Base-by-base conservation (phyloP, 164 flowering plant genomes). In the Echeveria elegans region DNA sequence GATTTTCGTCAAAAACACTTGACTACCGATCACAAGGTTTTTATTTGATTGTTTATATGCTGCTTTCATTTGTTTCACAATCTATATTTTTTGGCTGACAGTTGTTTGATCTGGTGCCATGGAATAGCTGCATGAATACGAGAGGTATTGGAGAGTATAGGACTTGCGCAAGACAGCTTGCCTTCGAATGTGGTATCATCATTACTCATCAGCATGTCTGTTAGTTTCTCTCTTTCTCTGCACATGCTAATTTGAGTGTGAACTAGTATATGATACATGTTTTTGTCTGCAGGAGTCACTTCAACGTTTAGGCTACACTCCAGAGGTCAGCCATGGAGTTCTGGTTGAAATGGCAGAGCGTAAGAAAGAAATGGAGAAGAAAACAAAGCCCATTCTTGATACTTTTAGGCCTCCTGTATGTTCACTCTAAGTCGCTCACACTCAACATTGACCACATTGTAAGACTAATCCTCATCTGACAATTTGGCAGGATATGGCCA, bases 381-480 rank as follows among this genome's bases (percentile, higher is more conserved):
- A 88, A 76, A 91, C 97, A 47, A 89, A 85, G 72, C 97, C 96
- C 28, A 86, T 94, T 45, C 67, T 88, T 48, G 97, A 91, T 65
- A 94, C 97, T 19, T 72, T 94, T 77, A 82, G 96, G 72, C 97
- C 96, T 50, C 99, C 99, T 63, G 98, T 94, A 89, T 64, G 58
- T 60, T 40, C 60, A 7, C 67, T 0, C 31, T 67, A 40, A 26
- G 11, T 12, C 14, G 64, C 70, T 5, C 36, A 18, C 15, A 5
- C n/a, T n/a, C n/a, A n/a, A n/a, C n/a, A n/a, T n/a, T 47, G 12
- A 10, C 12, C 45, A 23, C n/a, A n/a, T 3, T 47, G 52, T 18
- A 47, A 47, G 52, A 18, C 52, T 47, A 15, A 11, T 11, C 14
- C 48, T 43, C 28, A 7, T 32, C 28, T 59, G 29, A 59, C 28